Percentiles rank a stretch among this genome's conserved stretches.
phyloP scores from a whole-genome alignment of 2,329 filamentous ascomycete genomes.

The Aspergillus oerlinghausenensis region DNA sequence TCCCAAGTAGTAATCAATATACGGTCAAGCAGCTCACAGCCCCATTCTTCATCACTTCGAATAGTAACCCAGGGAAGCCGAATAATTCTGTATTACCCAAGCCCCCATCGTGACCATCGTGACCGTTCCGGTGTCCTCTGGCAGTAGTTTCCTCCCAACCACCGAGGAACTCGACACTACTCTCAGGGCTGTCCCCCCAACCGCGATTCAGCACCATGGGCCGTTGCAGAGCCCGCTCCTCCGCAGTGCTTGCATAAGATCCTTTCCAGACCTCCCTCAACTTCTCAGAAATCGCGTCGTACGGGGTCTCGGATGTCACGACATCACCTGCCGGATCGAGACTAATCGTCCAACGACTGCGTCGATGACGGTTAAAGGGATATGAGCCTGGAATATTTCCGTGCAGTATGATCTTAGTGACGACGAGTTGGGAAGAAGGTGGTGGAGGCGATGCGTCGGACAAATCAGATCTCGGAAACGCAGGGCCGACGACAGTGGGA shows the following conservation, averaged over 20 bases:
- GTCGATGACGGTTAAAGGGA: conserved; percentile 89
- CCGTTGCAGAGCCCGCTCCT: conserved; percentile 51
- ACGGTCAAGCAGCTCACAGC: conserved; percentile 85
- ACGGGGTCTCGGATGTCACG: conserved; percentile 72
- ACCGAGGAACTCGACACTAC: conserved; percentile 78
- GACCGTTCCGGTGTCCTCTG: conserved; percentile 40
- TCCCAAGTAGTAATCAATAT: conserved; percentile 52
- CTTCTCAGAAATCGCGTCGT: conserved; percentile 64
- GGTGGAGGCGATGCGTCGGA: conserved; percentile 27
- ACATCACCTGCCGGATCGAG: conserved; percentile 39
- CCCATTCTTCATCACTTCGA: conserved; percentile 92
- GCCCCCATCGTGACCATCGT: conserved; percentile 46
- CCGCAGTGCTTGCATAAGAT: conserved; percentile 54
- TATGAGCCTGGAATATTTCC: conserved; percentile 94
- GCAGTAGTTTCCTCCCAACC: conserved; percentile 73
- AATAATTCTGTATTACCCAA: conserved; percentile 77
- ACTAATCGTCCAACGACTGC: conserved; percentile 78
- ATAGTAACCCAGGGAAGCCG: conserved; percentile 88
- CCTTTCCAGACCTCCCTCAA: conserved; percentile 68
- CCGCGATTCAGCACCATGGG: conserved; percentile 85
- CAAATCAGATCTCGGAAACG: conserved; percentile 51
- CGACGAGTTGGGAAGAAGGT: conserved; percentile 63
- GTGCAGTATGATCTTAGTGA: conserved; percentile 88
- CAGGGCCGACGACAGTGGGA: conserved; percentile 60
- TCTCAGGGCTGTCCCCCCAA: conserved; percentile 87